These are phyloP conservation scores for Xylaria sp. DNA, from an alignment of 2,329 filamentous ascomycete species.

Conservation along the genomic window DNA sequence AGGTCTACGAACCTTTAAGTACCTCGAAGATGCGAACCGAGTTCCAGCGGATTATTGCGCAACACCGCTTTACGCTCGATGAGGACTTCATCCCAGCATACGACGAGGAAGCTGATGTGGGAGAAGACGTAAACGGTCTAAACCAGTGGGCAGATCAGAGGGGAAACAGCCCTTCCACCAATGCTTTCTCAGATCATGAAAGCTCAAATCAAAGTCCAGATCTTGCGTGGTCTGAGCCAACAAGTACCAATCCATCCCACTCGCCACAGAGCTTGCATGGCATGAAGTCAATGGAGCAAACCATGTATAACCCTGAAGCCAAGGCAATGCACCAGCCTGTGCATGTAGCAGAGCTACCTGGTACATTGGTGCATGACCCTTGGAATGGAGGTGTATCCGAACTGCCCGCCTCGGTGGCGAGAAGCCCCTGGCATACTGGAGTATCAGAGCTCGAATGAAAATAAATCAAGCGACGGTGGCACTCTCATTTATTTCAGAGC, in stretches of 20 bases:
- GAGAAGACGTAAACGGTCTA: constrained; percentile 31
- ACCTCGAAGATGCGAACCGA: constrained; percentile 38
- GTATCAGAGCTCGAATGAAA: constrained; percentile 33
- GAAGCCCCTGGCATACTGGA: constrained; percentile 16
- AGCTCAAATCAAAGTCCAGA: constrained; percentile 24
- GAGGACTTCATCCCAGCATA: constrained; percentile 31
- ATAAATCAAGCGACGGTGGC: not conserved
- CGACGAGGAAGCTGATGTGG: constrained; percentile 26
- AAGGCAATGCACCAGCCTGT: constrained; percentile 22
- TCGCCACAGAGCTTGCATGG: constrained; percentile 25
- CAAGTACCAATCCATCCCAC: constrained; percentile 8
- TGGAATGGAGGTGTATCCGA: constrained; percentile 37
- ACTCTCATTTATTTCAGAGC: not conserved
- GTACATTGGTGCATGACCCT: constrained; percentile 33
- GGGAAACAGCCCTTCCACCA: constrained; percentile 16
- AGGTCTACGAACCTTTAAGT: constrained; percentile 39
- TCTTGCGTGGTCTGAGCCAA: constrained; percentile 25
- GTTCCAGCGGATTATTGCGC: constrained; percentile 33
- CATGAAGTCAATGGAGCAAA: constrained; percentile 28
- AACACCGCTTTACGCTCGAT: constrained; percentile 37
- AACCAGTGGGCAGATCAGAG: constrained; percentile 34
- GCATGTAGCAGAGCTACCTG: constrained; percentile 32
- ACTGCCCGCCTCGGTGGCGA: constrained; percentile 29
- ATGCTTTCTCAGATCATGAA: constrained; percentile 20
- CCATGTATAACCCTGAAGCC: constrained; percentile 23